Base-by-base conservation (phyloP, 805 yeast species). In the Metschnikowia lunata region DNA sequence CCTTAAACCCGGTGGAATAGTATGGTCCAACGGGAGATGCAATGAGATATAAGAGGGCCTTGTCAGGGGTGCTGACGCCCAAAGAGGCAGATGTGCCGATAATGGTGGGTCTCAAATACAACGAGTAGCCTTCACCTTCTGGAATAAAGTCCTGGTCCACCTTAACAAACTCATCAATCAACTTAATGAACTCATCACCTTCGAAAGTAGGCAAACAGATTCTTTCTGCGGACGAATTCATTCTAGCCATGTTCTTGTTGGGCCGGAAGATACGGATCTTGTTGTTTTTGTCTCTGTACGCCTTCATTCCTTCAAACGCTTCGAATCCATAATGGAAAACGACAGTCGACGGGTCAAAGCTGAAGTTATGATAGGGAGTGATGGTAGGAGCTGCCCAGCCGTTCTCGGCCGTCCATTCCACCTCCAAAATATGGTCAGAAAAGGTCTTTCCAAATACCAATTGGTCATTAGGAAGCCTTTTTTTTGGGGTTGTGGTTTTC, bases 21-120 rank as follows among this genome's bases (percentile, higher is more conserved):
- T 91, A 93, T 26, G 98, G 97, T 40, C 98, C 98, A 28, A 91
- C 98, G 27, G 98, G 98, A 13, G 96, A 88, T 36, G 91, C 85
- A 64, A 91, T 90, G 37, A 90, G 88, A 63, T 71, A 93, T 52
- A 91, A 69, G 48, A 88, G 72, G 10, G 98, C 97, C 54, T 75
- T 83, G 57, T 78, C 76, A 41, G 98, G 98, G 30, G 80, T 69
- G 39, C 83, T 76, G 42, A 91, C 97, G 57, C 99, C 99, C 48
- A 91, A 77, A 45, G 87, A 85, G 28, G 85, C 82, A 47, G 89
- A 78, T 40, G 97, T 91, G 60, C 98, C 98, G 55, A 91, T 93
- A 75, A 93, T 69, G 34, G 97, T 88, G 48, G 99, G 99, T 71
- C 99, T 83, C 52, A 91, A 72, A 71, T 91, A 91, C 57, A 91